These are phyloP conservation scores for Nakazawaea ishiwadae DNA, from an alignment of 805 yeast species.

Conservation along the genomic window DNA sequence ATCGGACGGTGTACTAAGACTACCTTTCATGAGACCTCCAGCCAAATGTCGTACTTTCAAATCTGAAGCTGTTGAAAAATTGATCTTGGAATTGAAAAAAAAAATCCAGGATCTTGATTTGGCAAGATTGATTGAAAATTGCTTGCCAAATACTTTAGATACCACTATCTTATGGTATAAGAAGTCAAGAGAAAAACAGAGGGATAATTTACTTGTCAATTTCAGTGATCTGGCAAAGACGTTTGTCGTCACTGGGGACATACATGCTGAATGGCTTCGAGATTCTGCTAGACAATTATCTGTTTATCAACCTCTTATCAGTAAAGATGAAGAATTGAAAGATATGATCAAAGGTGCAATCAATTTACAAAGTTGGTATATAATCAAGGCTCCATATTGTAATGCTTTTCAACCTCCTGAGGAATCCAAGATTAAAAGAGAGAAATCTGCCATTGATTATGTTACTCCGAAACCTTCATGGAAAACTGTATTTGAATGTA, in stretches of 20 bases:
- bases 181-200: conserved; percentile 16
- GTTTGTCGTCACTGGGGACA: conserved; percentile 87
- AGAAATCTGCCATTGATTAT: conserved; percentile 51
- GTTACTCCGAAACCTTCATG: conserved; percentile 73
- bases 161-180: conserved; percentile 78
- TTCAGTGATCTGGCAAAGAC: conserved; percentile 41
- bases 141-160: conserved; percentile 84
- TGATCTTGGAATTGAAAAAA: conserved; percentile 46
- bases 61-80: conserved; percentile 56
- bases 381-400: conserved; percentile 69
- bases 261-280: conserved; percentile 89
- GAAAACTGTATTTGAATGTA: conserved; percentile 77
- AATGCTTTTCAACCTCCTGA: conserved; percentile 89
- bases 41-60: conserved; percentile 67
- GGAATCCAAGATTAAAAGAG: conserved; percentile 40
- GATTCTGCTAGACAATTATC: conserved; percentile 83
- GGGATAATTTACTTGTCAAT: conserved; percentile 12
- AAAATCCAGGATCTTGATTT: conserved; percentile 59
- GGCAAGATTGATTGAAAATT: conserved; percentile 71
- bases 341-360: conserved; percentile 72
- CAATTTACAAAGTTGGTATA: conserved; percentile 66
- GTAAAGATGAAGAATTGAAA: conserved; percentile 43
- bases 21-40: conserved; percentile 77
- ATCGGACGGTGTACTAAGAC: conserved; percentile 46
- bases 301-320: conserved; percentile 62